A percentile compares a stretch with the other conserved stretches of the same genome.
These are phyloP conservation scores for Xerophyta viscosa DNA, from an alignment of 106 monocot genomes.

Conservation along the genomic window DNA sequence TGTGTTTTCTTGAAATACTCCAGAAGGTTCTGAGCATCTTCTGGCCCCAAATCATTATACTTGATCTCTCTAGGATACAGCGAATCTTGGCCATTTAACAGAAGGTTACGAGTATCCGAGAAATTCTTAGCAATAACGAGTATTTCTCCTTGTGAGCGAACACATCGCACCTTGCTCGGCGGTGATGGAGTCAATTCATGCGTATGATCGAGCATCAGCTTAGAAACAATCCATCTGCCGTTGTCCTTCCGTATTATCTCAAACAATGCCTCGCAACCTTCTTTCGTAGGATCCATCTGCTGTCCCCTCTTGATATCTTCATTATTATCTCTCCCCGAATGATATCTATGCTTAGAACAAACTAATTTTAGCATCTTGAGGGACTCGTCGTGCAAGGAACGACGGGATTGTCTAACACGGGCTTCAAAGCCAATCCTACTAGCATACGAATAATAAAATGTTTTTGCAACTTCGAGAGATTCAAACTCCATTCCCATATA, in stretches of 20 bases:
- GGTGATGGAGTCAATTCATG: conserved; percentile 51
- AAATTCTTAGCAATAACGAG: conserved; percentile 79
- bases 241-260: conserved; percentile 62
- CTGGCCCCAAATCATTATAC: conserved; percentile 59
- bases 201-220: conserved; percentile 51
- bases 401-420: conserved; percentile 63
- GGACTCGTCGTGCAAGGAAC: conserved; percentile 52
- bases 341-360: conserved; percentile 64
- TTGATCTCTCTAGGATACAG: conserved; percentile 39
- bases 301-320: conserved; percentile 33
- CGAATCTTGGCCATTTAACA: conserved; percentile 49
- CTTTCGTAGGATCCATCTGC: conserved; percentile 25
- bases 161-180: conserved; percentile 51
- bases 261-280: conserved; percentile 67
- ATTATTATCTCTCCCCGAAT: conserved; percentile 49
- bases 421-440: conserved; percentile 74
- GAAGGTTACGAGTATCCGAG: conserved; percentile 58
- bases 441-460: conserved; percentile 71
- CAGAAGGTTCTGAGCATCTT: conserved; percentile 55
- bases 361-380: conserved; percentile 70
- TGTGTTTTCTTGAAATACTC: conserved; percentile 52
- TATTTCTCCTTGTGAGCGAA: conserved; percentile 75
- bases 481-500: conserved; percentile 73
- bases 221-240: conserved; percentile 56
- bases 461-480: conserved; percentile 56